A percentile compares a stretch with the other conserved stretches of the same genome.
Evolutionary conservation across 139 green algal species (phyloP).

Genomic region (Dunaliella sp.): DNA sequence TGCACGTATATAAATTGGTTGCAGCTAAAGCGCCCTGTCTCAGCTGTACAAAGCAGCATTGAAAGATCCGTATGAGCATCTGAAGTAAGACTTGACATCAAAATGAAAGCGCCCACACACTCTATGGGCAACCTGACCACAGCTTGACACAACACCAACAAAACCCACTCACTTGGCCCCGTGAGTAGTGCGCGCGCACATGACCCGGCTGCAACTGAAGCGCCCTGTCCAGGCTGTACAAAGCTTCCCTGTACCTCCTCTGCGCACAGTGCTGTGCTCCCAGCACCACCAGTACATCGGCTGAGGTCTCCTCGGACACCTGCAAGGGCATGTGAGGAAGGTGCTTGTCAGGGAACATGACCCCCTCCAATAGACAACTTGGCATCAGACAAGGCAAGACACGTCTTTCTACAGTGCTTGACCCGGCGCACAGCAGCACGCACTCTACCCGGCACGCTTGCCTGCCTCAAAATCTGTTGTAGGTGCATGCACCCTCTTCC

Average conservation of each 20-base stretch:
- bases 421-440: background rate
- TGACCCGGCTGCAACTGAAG: slow-evolving; percentile 35
- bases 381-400: background rate
- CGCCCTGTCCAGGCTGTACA: slow-evolving; percentile 50
- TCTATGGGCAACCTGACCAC: too few relatives aligned
- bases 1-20: background rate
- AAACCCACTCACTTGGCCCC: slow-evolving; percentile 42
- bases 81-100: too few relatives aligned
- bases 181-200: slow-evolving; percentile 46
- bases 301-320: slow-evolving; percentile 20
- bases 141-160: too few relatives aligned
- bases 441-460: too few relatives aligned
- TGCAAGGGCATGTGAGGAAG: too few relatives aligned
- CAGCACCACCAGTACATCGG: slow-evolving; percentile 52
- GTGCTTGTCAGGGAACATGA: background rate
- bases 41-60: slow-evolving; percentile 55
- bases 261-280: slow-evolving; percentile 41
- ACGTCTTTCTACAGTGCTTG: too few relatives aligned
- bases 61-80: too few relatives aligned
- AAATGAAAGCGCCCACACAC: background rate
- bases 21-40: background rate
- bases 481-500: too few relatives aligned
- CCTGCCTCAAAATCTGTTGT: too few relatives aligned
- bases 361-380: background rate
- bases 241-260: slow-evolving; percentile 33